These are phyloP conservation scores for Hirsutella thompsonii DNA, from an alignment of 2,329 filamentous ascomycete genomes.

Conservation along the genomic window DNA sequence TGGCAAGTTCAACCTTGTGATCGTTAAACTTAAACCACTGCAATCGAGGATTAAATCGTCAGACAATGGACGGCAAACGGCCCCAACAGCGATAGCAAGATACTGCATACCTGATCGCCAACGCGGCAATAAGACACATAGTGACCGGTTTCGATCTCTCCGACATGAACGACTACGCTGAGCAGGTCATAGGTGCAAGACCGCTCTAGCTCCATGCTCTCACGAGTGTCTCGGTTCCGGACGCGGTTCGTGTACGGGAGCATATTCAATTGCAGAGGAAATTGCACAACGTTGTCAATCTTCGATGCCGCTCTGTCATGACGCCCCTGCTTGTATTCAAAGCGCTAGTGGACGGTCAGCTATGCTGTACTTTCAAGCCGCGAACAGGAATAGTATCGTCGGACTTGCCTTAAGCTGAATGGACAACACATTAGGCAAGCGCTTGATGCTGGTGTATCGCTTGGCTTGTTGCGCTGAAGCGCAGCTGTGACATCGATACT, in stretches of 20 bases:
- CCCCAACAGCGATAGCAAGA: background rate
- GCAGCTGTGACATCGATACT: slow-evolving; percentile 79
- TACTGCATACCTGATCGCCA: slow-evolving; percentile 47
- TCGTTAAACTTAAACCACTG: slow-evolving; percentile 96
- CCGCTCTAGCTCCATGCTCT: slow-evolving; percentile 44
- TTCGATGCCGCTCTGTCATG: slow-evolving; percentile 66
- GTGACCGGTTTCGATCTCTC: slow-evolving; percentile 84
- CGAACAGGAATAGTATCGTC: background rate
- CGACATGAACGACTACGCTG: slow-evolving; percentile 85
- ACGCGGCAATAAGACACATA: slow-evolving; percentile 84
- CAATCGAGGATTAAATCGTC: slow-evolving; percentile 3
- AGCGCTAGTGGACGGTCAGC: slow-evolving; percentile 30
- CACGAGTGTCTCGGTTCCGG: slow-evolving; percentile 33
- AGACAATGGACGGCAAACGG: slow-evolving; percentile 1
- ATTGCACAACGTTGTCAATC: slow-evolving; percentile 75
- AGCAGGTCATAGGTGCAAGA: slow-evolving; percentile 76
- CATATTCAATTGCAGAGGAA: slow-evolving; percentile 81
- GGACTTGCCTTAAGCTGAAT: slow-evolving; percentile 85
- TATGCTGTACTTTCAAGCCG: too few species aligned
- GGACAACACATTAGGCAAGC: slow-evolving; percentile 75
- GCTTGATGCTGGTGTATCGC: slow-evolving; percentile 74
- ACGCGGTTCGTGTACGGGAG: slow-evolving; percentile 71
- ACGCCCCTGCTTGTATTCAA: slow-evolving; percentile 57
- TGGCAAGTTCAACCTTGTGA: slow-evolving; percentile 76
- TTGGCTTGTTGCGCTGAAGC: slow-evolving; percentile 64